These are phyloP conservation scores for Arachnomyces sp. DNA, from an alignment of 2,329 filamentous ascomycete genomes.

Conservation along the genomic window DNA sequence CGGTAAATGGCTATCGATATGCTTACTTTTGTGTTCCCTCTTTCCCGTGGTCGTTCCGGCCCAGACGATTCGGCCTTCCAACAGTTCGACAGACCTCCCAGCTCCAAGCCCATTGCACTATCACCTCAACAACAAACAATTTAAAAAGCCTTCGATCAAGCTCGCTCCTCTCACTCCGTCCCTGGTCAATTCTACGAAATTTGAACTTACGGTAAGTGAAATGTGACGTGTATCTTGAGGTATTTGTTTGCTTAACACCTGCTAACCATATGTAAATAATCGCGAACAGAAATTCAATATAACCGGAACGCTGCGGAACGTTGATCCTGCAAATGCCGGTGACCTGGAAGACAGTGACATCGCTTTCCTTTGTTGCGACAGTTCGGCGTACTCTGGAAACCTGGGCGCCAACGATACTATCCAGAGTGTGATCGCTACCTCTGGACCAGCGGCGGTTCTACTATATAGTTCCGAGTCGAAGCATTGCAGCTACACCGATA, in stretches of 20 bases:
- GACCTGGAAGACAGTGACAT: conserved; percentile 22
- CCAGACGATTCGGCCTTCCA: conserved; percentile 20
- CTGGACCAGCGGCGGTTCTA: conserved; percentile 26
- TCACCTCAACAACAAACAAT: conserved; percentile 16
- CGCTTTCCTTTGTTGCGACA: conserved; percentile 36
- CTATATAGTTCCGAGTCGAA: conserved; percentile 33
- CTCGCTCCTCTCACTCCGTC: conserved; percentile 22
- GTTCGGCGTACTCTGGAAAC: conserved; percentile 31
- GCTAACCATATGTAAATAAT: conserved; percentile 1
- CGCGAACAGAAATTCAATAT: conserved; percentile 19
- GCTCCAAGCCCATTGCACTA: conserved; percentile 17
- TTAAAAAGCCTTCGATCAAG: conserved; percentile 14
- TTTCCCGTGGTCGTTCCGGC: background rate
- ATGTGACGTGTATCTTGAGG: conserved; percentile 3
- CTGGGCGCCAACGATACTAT: conserved; percentile 29
- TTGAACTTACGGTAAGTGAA: conserved; percentile 18
- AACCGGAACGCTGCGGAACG: conserved; percentile 22
- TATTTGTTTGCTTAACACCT: background rate
- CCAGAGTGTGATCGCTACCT: conserved; percentile 20
- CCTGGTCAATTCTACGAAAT: conserved; percentile 14
- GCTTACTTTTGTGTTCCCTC: no score
- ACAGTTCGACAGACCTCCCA: conserved; percentile 20
- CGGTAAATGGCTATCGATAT: no score
- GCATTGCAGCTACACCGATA: conserved; percentile 30
- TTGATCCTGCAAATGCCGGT: conserved; percentile 23